These are phyloP conservation scores for Aspergillus costaricaensis DNA, from an alignment of 2,329 filamentous ascomycete species.

Conservation along the genomic window DNA sequence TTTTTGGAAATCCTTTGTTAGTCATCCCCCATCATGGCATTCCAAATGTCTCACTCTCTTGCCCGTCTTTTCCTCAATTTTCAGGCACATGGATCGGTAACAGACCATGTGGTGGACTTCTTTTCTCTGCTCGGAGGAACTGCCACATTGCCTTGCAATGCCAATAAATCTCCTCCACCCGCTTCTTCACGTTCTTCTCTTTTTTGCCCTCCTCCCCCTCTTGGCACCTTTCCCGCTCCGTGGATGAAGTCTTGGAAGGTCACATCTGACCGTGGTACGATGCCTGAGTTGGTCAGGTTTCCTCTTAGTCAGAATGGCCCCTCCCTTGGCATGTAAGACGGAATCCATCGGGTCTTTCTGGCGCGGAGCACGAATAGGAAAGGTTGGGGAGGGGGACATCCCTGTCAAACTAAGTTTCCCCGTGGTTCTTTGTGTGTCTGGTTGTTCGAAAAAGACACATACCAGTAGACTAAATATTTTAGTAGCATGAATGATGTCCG, in stretches of 20 bases:
- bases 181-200: background rate
- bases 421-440: background rate
- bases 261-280: background rate
- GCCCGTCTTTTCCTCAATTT: background rate
- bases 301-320: background rate
- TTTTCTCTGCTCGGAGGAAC: background rate
- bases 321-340: background rate
- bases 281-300: background rate
- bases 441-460: background rate
- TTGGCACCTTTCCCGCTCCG: constrained; percentile 12
- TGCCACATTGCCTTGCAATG: background rate
- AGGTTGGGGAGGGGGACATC: background rate
- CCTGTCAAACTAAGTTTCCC: background rate
- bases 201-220: background rate
- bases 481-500: background rate
- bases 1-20: background rate
- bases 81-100: background rate
- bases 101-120: background rate
- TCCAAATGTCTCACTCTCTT: background rate
- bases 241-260: constrained; percentile 10
- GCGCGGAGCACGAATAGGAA: background rate
- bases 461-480: too few relatives aligned
- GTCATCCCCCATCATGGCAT: background rate
- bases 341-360: background rate
- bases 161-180: background rate